A percentile compares a stretch with the other conserved stretches of the same genome.
phyloP scores from a whole-genome alignment of 2,329 filamentous ascomycete genomes.

The Neocucurbitaria cava region DNA sequence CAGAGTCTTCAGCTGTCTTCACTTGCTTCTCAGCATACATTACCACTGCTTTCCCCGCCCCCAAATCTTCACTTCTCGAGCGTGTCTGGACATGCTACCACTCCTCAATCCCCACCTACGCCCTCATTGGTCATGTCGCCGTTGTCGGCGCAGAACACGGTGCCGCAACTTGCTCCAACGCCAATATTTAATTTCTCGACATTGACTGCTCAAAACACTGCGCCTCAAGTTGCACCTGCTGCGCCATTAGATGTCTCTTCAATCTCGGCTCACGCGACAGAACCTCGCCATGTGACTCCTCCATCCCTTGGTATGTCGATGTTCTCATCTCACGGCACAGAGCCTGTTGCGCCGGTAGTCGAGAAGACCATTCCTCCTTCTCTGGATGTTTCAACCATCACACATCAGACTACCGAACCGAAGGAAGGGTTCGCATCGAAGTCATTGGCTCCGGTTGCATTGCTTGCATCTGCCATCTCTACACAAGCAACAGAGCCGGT shows the following conservation, averaged over 20 bases:
- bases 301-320: slow-evolving; percentile 27
- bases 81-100: slow-evolving; percentile 36
- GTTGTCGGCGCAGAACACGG: slow-evolving; percentile 30
- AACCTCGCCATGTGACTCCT: slow-evolving; percentile 22
- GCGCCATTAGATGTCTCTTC: slow-evolving; percentile 28
- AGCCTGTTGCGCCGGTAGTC: slow-evolving; percentile 37
- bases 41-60: slow-evolving; percentile 20
- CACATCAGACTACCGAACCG: slow-evolving; percentile 38
- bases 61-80: slow-evolving; percentile 32
- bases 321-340: slow-evolving; percentile 26
- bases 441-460: slow-evolving; percentile 18
- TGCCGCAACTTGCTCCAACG: slow-evolving; percentile 20
- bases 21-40: slow-evolving; percentile 30
- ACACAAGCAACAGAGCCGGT: slow-evolving; percentile 37
- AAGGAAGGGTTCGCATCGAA: slow-evolving; percentile 26
- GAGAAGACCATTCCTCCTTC: slow-evolving; percentile 38
- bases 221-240: slow-evolving; percentile 20
- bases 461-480: slow-evolving; percentile 38
- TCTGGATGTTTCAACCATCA: slow-evolving; percentile 34
- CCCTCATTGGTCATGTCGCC: slow-evolving; percentile 25
- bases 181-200: slow-evolving; percentile 26
- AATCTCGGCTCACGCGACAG: slow-evolving; percentile 34
- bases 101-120: slow-evolving; percentile 22
- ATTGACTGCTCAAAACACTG: slow-evolving; percentile 31
- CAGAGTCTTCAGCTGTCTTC: slow-evolving; percentile 30